Percentiles rank a stretch among this genome's conserved stretches.
Evolutionary conservation across 2,329 filamentous ascomycete species (phyloP).

Genomic region (Calonectria montana): DNA sequence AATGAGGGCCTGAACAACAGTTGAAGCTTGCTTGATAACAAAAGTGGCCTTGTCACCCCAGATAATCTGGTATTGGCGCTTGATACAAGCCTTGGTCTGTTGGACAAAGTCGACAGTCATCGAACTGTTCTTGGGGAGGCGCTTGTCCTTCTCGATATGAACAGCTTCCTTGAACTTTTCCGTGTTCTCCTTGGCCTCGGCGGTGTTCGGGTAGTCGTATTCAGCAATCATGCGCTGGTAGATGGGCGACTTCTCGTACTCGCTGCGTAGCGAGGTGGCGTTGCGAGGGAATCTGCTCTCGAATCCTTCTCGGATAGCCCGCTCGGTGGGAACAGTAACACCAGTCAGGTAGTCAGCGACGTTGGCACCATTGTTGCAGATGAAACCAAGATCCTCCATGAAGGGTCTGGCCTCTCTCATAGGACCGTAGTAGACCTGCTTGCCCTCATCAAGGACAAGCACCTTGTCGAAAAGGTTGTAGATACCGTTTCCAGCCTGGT

Average conservation of each 20-base stretch:
- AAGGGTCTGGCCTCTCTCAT: slow-evolving; percentile 69
- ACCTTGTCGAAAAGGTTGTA: slow-evolving; percentile 79
- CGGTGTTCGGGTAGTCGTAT: slow-evolving; percentile 66
- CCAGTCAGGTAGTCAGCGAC: slow-evolving; percentile 75
- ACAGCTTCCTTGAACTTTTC: slow-evolving; percentile 66
- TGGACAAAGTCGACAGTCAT: slow-evolving; percentile 64
- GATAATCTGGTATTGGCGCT: slow-evolving; percentile 73
- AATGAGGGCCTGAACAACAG: slow-evolving; percentile 70
- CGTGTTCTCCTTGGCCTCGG: slow-evolving; percentile 60
- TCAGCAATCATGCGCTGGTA: slow-evolving; percentile 63
- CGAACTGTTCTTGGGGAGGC: slow-evolving; percentile 64
- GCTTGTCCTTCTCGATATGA: slow-evolving; percentile 64
- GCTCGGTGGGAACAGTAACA: slow-evolving; percentile 75
- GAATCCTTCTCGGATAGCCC: slow-evolving; percentile 63
- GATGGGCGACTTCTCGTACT: slow-evolving; percentile 65
- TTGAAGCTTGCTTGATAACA: slow-evolving; percentile 70
- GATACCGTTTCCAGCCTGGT: slow-evolving; percentile 78
- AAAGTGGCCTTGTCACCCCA: slow-evolving; percentile 74
- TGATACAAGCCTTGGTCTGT: slow-evolving; percentile 68
- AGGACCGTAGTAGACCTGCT: slow-evolving; percentile 74
- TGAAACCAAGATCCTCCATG: slow-evolving; percentile 73
- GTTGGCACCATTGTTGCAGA: slow-evolving; percentile 71
- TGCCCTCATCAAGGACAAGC: slow-evolving; percentile 73
- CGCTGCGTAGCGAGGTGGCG: slow-evolving; percentile 54
- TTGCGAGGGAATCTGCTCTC: slow-evolving; percentile 58